Evolutionary conservation across 768 basidiomycete genomes (phyloP), one percentile per base, ranked within the genome.

Genomic region (Psilocybe cubensis): DNA sequence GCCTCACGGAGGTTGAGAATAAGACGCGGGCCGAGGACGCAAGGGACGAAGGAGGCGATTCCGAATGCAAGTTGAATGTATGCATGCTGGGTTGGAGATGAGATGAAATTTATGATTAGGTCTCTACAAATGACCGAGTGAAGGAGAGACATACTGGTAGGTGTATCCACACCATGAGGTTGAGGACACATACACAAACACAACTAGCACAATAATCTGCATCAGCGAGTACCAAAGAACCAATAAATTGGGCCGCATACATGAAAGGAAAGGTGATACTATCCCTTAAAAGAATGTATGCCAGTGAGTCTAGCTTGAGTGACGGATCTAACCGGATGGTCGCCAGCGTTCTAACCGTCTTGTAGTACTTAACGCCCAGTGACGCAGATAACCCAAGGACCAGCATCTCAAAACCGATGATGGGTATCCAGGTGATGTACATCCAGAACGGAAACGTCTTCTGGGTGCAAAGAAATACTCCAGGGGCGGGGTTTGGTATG

Each of bases 221-320:
- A 54, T 17, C 9, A n/a, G n/a, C 29, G 3, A 5, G 25, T 46
- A 14, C 4, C 25, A 28, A 25, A 43, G 2, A 5, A 17, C 44
- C 20, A 20, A 43, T 0, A 27, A 29, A 25, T 14, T 25, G 4
- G 23, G 27, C 11, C 23, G 58, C 61, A 21, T 46, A 62, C 61
- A 62, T 33, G 44, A 59, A 56, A 10, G 61, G 61, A 33, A 59
- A 63, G 9, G 55, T 54, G 27, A 63, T 63, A 17, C 61, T 63
- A 31, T 63, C 61, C 24, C 61, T 35, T 9, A 63, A 45, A 12
- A 63, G 58, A 14, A 63, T 57, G 35, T 56, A 63, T 14, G 52
- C 47, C n/a, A 63, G 25, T 14, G 61, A 54, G 4, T 52, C 29
- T 1, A 52, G 14, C 1, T 38, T 53, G 14, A 27, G 29, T 9